phyloP scores from a whole-genome alignment of 2,329 filamentous ascomycete genomes.

The Pleoardoris graminearum region DNA sequence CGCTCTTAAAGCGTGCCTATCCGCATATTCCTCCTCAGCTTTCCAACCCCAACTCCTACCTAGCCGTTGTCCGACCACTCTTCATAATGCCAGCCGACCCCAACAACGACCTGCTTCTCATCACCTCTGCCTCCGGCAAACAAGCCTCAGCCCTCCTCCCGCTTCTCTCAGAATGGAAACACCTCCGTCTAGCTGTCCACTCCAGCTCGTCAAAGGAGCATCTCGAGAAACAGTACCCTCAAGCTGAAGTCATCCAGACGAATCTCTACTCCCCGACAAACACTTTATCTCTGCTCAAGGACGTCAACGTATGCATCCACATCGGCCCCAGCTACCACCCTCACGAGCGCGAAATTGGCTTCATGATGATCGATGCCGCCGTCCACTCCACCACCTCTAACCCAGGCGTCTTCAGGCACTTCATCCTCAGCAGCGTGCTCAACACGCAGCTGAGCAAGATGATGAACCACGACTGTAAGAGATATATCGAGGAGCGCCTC shows the following conservation, averaged over 20 bases:
- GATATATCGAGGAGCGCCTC: constrained; percentile 42
- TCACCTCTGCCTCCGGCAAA: constrained; percentile 47
- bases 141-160: constrained; percentile 43
- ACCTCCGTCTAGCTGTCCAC: constrained; percentile 41
- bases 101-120: constrained; percentile 39
- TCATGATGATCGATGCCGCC: constrained; percentile 45
- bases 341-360: constrained; percentile 39
- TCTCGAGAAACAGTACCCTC: constrained; percentile 35
- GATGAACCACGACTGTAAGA: constrained; percentile 45
- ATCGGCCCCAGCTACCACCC: constrained; percentile 44
- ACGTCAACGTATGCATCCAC: constrained; percentile 37
- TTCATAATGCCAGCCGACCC: constrained; percentile 20
- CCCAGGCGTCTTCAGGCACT: constrained; percentile 35
- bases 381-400: constrained; percentile 19
- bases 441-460: constrained; percentile 41
- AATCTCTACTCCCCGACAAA: constrained; percentile 31
- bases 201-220: constrained; percentile 29
- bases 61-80: neutral
- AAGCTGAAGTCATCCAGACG: constrained; percentile 38
- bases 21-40: too few relatives aligned
- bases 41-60: neutral
- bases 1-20: too few relatives aligned
- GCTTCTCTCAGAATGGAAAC: constrained; percentile 35
- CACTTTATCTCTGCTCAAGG: constrained; percentile 27
- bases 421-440: constrained; percentile 42